A percentile compares a stretch with the other conserved stretches of the same genome.
phyloP scores from a whole-genome alignment of 2,329 filamentous ascomycete genomes.

The Coniochaeta prunicola region DNA sequence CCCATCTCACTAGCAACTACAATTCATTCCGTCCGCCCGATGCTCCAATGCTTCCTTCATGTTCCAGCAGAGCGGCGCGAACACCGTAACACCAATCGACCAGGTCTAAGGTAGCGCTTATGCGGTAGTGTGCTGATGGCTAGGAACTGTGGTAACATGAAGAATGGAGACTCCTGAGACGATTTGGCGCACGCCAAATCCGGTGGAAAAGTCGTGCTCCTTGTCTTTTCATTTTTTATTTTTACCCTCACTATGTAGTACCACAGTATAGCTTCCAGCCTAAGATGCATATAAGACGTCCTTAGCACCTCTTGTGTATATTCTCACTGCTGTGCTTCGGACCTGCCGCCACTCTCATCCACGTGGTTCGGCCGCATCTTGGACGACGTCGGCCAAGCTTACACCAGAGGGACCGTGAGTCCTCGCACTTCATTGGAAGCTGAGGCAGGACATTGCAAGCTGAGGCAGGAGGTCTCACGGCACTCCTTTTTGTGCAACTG shows the following conservation, averaged over 20 bases:
- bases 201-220: background rate
- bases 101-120: too few species aligned
- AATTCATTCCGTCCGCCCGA: constrained; percentile 2
- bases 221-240: background rate
- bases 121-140: too few species aligned
- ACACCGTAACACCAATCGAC: too few species aligned
- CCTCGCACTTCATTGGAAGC: background rate
- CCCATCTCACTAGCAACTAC: background rate
- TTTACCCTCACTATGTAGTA: background rate
- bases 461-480: background rate
- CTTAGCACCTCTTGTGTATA: background rate
- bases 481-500: background rate
- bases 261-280: background rate
- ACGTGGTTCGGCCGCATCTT: background rate
- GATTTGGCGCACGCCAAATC: background rate
- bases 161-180: background rate
- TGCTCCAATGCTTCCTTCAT: background rate
- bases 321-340: background rate
- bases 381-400: background rate
- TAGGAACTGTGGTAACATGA: background rate
- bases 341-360: background rate
- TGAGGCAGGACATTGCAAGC: background rate
- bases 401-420: background rate
- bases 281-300: background rate
- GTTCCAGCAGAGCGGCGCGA: background rate